Percentiles rank a stretch among this genome's conserved stretches.
These are phyloP conservation scores for Cubamyces sp. DNA, from an alignment of 768 basidiomycete genomes.

Conservation along the genomic window DNA sequence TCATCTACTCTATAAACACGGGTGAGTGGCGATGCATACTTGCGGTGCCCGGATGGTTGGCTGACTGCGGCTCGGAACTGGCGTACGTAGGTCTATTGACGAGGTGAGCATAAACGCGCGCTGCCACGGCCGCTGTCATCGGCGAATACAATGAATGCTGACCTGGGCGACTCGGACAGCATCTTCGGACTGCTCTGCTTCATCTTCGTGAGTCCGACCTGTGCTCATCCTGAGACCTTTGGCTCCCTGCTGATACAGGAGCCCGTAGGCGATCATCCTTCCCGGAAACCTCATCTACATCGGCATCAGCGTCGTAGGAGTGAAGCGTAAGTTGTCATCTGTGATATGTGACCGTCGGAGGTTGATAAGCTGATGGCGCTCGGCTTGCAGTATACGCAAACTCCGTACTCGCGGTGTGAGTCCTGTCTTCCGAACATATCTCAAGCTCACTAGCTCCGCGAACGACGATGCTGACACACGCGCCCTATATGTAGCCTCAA, in stretches of 20 bases:
- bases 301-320: constrained; percentile 3
- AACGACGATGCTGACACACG: not conserved
- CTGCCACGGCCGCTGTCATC: no score
- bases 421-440: not conserved
- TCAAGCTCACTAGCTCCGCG: not conserved
- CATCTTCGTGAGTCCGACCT: not conserved
- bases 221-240: not conserved
- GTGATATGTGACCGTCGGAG: no score
- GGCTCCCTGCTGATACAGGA: not conserved
- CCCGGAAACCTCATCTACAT: constrained; percentile 10
- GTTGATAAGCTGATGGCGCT: not conserved
- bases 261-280: not conserved
- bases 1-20: constrained; percentile 7
- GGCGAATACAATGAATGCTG: no score
- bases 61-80: not conserved
- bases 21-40: not conserved
- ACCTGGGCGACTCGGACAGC: not conserved
- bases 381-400: constrained; percentile 5
- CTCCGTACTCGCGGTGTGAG: constrained; percentile 12
- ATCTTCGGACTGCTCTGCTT: not conserved
- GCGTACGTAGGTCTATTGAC: not conserved
- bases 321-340: not conserved
- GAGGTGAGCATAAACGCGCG: no score
- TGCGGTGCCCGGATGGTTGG: no score
- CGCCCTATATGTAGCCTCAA: not conserved